Evolutionary conservation across 768 basidiomycete genomes (phyloP), one percentile per base, ranked within the genome.

Genomic region (Gymnopilus junonius): DNA sequence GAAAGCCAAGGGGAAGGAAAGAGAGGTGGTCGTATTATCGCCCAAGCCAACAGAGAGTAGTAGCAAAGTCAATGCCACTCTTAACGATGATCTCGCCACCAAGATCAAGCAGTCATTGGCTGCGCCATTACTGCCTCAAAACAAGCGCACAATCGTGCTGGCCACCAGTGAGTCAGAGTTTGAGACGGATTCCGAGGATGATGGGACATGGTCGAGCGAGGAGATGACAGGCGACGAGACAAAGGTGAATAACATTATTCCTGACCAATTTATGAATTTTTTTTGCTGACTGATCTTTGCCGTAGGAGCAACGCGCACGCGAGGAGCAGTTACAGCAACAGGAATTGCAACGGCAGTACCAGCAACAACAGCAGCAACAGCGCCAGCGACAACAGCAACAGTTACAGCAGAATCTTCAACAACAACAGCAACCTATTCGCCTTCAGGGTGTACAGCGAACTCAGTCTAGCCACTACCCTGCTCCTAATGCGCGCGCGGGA

Each of bases 171-270:
- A 88, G 39, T 80, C 77, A 12, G 84, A 85, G 15, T 82, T 83
- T 62, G 85, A 83, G 50, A 84, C 83, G 42, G 86, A 79, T 63
- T 74, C 76, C 2, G 80, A 80, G 7, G 80, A 79, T 21, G 82
- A 81, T 20, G 63, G 63, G n/a, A 60, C 61, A 20, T 91, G 89
- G 89, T 84, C 83, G 42, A 88, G 85, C 7, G 88, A 87, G 61
- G 87, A 83, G 15, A 70, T 81, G 70, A 77, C 79, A 23, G 78
- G 75, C 25, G 80, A 77, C 40, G 77, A 76, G 35, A 74, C 69
- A 40, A 76, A 75, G 37, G 77, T 73, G 15, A 54, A 71, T 59
- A 66, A 64, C 25, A 59, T 63, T 59, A 21, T 58, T 58, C 37
- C 21, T 17, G 42, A 14, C 27, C 3, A 40, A 27, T 60, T 55